phyloP scores from a whole-genome alignment of 139 green algal genomes.

The Picochlorum sp. region DNA sequence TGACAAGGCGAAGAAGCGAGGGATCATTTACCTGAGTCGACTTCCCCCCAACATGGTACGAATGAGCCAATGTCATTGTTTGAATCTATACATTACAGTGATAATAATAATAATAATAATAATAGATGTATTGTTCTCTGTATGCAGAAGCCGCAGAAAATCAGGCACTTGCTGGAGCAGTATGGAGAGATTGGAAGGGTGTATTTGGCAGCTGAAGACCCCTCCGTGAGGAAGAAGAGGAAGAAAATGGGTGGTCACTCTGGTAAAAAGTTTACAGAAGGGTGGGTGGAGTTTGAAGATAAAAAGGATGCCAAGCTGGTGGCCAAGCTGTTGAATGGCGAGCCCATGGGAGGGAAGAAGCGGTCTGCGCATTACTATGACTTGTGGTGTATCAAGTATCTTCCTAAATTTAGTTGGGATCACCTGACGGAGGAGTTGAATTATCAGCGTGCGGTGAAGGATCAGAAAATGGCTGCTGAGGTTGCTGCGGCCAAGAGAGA shows the following conservation, averaged over 20 bases:
- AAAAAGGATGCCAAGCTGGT: constrained; percentile 78
- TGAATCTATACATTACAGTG: no score
- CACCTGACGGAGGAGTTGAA: constrained; percentile 91
- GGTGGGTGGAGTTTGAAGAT: constrained; percentile 94
- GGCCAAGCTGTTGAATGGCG: constrained; percentile 49
- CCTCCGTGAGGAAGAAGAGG: constrained; percentile 27
- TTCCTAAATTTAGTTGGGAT: constrained; percentile 94
- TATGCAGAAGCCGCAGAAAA: constrained; percentile 78
- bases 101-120: no score
- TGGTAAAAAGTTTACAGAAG: constrained; percentile 91
- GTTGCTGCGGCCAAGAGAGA: constrained; percentile 79
- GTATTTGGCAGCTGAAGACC: constrained; percentile 80
- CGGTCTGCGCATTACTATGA: constrained; percentile 80
- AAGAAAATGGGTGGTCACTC: constrained; percentile 61
- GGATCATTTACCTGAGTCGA: constrained; percentile 79
- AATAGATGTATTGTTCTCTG: background rate
- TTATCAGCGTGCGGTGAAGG: constrained; percentile 60
- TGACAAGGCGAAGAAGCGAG: constrained; percentile 24
- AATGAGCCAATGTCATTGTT: no score
- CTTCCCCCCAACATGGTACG: constrained; percentile 57
- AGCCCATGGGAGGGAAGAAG: constrained; percentile 68
- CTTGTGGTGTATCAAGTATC: constrained; percentile 92
- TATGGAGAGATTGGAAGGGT: constrained; percentile 70
- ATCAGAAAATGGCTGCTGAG: constrained; percentile 83
- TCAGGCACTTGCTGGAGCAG: constrained; percentile 74